A percentile compares a stretch with the other conserved stretches of the same genome.
Evolutionary conservation across 768 basidiomycete species (phyloP).

Genomic region (Leccinum uliginosum): DNA sequence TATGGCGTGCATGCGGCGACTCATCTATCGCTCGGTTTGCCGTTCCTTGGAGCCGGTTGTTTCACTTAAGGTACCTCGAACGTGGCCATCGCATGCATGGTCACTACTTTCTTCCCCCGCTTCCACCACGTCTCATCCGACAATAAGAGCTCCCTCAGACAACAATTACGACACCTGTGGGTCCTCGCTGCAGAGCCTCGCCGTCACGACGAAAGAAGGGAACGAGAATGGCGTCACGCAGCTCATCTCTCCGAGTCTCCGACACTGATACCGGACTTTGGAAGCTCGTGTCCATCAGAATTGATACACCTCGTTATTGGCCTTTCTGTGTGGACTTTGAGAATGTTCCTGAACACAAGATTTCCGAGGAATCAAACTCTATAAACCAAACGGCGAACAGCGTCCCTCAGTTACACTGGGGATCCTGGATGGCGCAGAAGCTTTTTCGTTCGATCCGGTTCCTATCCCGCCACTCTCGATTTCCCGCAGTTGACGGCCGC

Average conservation of each 20-base stretch:
- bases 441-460: slow-evolving; percentile 83
- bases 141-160: slow-evolving; percentile 83
- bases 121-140: slow-evolving; percentile 77
- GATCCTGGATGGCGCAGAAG: slow-evolving; percentile 92
- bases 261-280: slow-evolving; percentile 89
- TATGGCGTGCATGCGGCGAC: slow-evolving; percentile 90
- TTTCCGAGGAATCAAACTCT: slow-evolving; percentile 78
- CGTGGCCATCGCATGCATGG: slow-evolving; percentile 85
- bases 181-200: slow-evolving; percentile 92
- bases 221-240: slow-evolving; percentile 61
- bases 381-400: slow-evolving; percentile 88
- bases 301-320: slow-evolving; percentile 96
- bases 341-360: slow-evolving; percentile 59
- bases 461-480: slow-evolving; percentile 80
- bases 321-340: slow-evolving; percentile 82
- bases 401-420: slow-evolving; percentile 88
- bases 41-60: slow-evolving; percentile 91
- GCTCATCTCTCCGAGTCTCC: slow-evolving; percentile 88
- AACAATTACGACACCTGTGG: slow-evolving; percentile 96
- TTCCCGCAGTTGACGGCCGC: slow-evolving; percentile 72
- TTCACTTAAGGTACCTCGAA: slow-evolving; percentile 91
- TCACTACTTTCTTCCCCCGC: slow-evolving; percentile 89
- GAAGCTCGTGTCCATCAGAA: slow-evolving; percentile 72
- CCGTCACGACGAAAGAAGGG: slow-evolving; percentile 71
- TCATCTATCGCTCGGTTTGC: slow-evolving; percentile 83